Conservation (phyloP, 177 flowering plant genomes). For the Vitis hybrid region DNA sequence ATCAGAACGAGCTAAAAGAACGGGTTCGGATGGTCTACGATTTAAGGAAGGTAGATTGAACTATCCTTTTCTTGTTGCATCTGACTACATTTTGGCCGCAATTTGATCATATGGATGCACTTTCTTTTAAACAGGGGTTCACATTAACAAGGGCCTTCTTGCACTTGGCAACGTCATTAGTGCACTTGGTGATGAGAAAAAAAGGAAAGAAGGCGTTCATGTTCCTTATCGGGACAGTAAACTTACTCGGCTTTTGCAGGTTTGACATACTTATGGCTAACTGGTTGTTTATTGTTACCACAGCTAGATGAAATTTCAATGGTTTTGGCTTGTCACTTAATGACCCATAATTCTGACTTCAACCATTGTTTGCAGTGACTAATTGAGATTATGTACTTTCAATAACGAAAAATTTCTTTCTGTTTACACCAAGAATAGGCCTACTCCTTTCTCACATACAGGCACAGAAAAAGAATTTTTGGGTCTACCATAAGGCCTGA, state of each 20-base stretch:
- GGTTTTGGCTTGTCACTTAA: not conserved
- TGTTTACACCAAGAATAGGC: too few species aligned
- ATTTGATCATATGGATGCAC: not conserved
- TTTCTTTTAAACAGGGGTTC: conserved; percentile 67
- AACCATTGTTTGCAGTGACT: not conserved
- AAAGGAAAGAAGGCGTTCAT: conserved; percentile 90
- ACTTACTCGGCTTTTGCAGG: conserved; percentile 98
- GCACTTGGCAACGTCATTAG: conserved; percentile 99
- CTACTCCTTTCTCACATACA: too few species aligned
- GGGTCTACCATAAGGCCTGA: too few species aligned
- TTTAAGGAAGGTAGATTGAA: conserved; percentile 84
- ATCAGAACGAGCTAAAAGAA: conserved; percentile 96
- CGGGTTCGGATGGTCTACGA: conserved; percentile 98
- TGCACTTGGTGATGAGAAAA: conserved; percentile 99
- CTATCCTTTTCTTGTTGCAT: not conserved
- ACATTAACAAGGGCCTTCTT: conserved; percentile 95
- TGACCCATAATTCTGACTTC: not conserved
- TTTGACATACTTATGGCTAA: conserved; percentile 23
- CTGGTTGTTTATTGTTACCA: not conserved
- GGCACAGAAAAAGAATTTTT: too few species aligned
- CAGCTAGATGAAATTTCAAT: not conserved
- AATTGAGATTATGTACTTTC: not conserved
- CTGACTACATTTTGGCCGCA: not conserved
- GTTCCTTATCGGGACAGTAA: conserved; percentile 99
- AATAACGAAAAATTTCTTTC: too few species aligned